Percentiles rank a stretch among this genome's conserved stretches.
Conservation (phyloP, 2,329 filamentous ascomycete species). For the Pseudopithomyces chartarum region DNA sequence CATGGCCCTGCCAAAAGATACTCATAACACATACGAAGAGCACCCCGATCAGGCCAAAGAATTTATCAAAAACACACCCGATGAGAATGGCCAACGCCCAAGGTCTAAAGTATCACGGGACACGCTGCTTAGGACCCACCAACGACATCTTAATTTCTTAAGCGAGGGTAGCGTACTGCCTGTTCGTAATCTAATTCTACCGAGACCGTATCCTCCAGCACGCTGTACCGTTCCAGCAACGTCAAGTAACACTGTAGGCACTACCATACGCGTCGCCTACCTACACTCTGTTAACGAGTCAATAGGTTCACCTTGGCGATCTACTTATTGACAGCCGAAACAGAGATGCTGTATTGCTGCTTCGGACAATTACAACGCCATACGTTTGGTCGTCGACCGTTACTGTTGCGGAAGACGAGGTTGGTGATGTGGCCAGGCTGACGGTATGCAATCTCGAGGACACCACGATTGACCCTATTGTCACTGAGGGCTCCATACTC, state of each 20-base stretch:
- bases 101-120: conserved; percentile 13
- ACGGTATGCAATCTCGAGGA: conserved; percentile 32
- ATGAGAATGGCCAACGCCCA: conserved; percentile 7
- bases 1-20: conserved; percentile 14
- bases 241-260: conserved; percentile 4
- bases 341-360: conserved; percentile 10
- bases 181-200: conserved; percentile 22
- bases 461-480: conserved; percentile 23
- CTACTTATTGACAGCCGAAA: conserved; percentile 13
- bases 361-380: conserved; percentile 23
- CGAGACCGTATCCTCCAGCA: conserved; percentile 26
- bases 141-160: conserved; percentile 19
- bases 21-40: conserved; percentile 27
- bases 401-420: conserved; percentile 25
- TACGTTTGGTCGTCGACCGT: conserved; percentile 29
- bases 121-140: conserved; percentile 18
- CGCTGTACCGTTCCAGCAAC: conserved; percentile 8
- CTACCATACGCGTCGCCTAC: not conserved
- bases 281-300: not conserved
- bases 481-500: conserved; percentile 16
- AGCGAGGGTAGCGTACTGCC: conserved; percentile 19
- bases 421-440: conserved; percentile 21
- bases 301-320: conserved; percentile 17
- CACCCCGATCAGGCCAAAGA: conserved; percentile 21
- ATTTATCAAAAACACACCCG: conserved; percentile 12